Base-by-base conservation (phyloP, 495 filamentous ascomycete species). In the Podospora appendiculata region DNA sequence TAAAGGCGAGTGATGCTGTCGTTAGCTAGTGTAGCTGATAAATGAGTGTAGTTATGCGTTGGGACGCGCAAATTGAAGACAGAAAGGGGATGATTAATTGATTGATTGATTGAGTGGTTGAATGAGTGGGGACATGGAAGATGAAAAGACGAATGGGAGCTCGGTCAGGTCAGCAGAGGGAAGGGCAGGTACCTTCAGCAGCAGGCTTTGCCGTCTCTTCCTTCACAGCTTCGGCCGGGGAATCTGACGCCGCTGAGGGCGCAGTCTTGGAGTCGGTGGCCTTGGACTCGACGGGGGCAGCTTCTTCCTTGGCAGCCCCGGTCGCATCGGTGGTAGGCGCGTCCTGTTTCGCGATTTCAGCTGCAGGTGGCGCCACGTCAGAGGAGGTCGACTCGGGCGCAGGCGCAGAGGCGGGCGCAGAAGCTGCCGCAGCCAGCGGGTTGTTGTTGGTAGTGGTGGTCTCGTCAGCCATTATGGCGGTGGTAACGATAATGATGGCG, bases 211-310 rank as follows among this genome's bases (percentile, higher is more conserved):
- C 53, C 25, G 57, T 55, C 32, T 59, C 53, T 36, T 55, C 48
- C 9, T 44, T 32, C 18, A 49, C 40, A n/a, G 48, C 33, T 25
- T 50, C 19, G 13, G 56, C 52, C 36, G 50, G 43, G 16, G 57
- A 19, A 32, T 51, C 57, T 40, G 59, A 17, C 32, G 58, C 59
- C 32, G 58, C 32, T 16, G 50, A 57, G 41, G 56, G 46, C 40
- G 46, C 61, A 47, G 43, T 35, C 46, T 48, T 55, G 43, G 61
- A 54, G 45, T 48, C 46, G 18, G 43, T 58, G 12, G 16, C 48
- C 58, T 58, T 61, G 35, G 58, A 19, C 38, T 59, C 57, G 44
- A 48, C 47, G 40, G 60, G 34, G 43, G 58, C 56, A 48, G 58
- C 48, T 10, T 35, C 41, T 9, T 53, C 41, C 38, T 52, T 53